phyloP scores from a whole-genome alignment of 495 filamentous ascomycete genomes.

The Neurospora discreta region DNA sequence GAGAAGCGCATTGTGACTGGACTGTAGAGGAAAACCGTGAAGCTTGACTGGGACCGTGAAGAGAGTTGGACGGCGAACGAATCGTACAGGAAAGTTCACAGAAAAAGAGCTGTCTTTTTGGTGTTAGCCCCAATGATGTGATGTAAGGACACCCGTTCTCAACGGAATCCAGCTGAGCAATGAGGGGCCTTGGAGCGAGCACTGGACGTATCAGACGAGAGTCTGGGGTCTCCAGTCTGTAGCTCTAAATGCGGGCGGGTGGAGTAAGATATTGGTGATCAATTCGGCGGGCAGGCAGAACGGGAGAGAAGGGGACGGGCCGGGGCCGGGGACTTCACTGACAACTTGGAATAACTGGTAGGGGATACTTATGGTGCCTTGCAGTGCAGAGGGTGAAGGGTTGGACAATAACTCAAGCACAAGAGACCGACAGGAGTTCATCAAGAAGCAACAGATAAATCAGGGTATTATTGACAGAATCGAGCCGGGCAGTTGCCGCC shows the following conservation, averaged over 20 bases:
- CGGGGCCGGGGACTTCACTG: background rate
- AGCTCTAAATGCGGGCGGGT: background rate
- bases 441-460: background rate
- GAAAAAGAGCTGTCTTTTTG: background rate
- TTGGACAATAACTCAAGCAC: background rate
- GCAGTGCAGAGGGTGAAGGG: background rate
- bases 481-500: background rate
- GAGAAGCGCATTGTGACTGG: constrained; percentile 59
- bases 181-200: background rate
- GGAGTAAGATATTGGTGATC: background rate
- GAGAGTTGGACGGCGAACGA: background rate
- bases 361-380: background rate
- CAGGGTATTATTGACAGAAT: background rate
- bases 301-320: background rate
- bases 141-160: background rate
- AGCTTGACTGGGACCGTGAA: background rate
- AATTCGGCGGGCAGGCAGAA: background rate
- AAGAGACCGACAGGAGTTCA: background rate
- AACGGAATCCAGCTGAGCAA: background rate
- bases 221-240: background rate
- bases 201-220: background rate
- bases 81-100: constrained; percentile 3
- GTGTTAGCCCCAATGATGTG: background rate
- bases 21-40: background rate
- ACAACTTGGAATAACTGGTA: background rate